A percentile compares a stretch with the other conserved stretches of the same genome.
These are phyloP conservation scores for Besnoitia besnoiti DNA, from an alignment of 169 alveolate species.

Conservation along the genomic window DNA sequence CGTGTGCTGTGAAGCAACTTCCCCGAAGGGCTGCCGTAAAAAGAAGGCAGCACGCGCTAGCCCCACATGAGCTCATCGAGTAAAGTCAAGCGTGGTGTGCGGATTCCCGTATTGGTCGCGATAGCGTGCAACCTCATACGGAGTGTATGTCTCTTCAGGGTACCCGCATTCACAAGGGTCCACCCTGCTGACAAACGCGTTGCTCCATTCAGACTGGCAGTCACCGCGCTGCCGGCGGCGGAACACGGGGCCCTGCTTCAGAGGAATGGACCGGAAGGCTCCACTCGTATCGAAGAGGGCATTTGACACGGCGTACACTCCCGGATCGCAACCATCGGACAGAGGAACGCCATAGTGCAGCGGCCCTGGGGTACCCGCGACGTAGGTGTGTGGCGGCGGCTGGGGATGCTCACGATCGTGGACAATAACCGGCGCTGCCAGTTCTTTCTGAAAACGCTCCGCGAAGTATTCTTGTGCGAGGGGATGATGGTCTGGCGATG, in stretches of 20 bases:
- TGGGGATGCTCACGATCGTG: slow-evolving; percentile 47
- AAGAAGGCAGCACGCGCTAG: neutral
- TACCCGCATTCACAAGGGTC: slow-evolving; percentile 75
- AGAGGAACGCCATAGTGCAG: slow-evolving; percentile 66
- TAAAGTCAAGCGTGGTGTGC: slow-evolving; percentile 52
- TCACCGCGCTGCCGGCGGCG: slow-evolving; percentile 83
- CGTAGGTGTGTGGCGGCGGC: slow-evolving; percentile 49
- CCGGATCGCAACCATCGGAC: slow-evolving; percentile 74
- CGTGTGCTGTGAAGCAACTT: neutral
- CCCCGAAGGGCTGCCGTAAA: neutral
- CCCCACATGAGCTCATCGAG: neutral
- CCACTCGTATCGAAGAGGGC: slow-evolving; percentile 73
- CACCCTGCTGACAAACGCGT: slow-evolving; percentile 78
- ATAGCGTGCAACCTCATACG: slow-evolving; percentile 73
- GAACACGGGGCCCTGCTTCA: slow-evolving; percentile 71
- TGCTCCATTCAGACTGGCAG: slow-evolving; percentile 83
- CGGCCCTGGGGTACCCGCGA: slow-evolving; percentile 62
- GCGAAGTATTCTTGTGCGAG: neutral
- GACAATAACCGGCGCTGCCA: neutral
- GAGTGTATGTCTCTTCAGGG: slow-evolving; percentile 73
- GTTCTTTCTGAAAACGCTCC: neutral
- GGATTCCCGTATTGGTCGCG: slow-evolving; percentile 63
- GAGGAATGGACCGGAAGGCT: slow-evolving; percentile 75
- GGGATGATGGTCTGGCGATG: neutral
- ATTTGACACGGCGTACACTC: slow-evolving; percentile 76